Conservation (phyloP, 31 red algal genomes). For the Porphyra umbilicalis region DNA sequence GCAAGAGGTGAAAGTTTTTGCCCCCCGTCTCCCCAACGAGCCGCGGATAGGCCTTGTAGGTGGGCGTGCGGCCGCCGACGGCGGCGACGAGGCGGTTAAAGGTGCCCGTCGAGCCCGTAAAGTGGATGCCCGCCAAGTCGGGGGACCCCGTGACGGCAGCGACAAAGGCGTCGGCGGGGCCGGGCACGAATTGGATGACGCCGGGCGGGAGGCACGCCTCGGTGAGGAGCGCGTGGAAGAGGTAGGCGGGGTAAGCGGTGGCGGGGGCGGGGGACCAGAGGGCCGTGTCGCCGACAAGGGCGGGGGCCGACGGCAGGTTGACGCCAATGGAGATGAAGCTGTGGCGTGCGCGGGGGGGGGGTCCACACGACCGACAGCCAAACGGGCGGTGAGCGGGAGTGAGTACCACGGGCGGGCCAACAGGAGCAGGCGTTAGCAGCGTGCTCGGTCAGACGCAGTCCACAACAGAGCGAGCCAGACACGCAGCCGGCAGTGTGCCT, state of each 20-base stretch:
- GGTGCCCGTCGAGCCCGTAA: slow-evolving; percentile 35
- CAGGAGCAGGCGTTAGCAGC: too few species aligned
- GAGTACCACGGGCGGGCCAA: not conserved
- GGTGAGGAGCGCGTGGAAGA: slow-evolving; percentile 28
- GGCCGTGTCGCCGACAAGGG: slow-evolving; percentile 51
- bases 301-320: slow-evolving; percentile 57
- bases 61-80: slow-evolving; percentile 10
- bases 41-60: slow-evolving; percentile 36
- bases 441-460: too few species aligned
- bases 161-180: slow-evolving; percentile 10
- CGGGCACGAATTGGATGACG: slow-evolving; percentile 60
- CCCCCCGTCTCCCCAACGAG: slow-evolving; percentile 66
- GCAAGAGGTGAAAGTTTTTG: slow-evolving; percentile 60
- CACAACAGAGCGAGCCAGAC: not conserved
- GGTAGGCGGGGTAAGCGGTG: slow-evolving; percentile 15
- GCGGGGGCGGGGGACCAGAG: slow-evolving; percentile 68
- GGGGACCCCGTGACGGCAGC: slow-evolving; percentile 5
- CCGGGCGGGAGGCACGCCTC: slow-evolving; percentile 67
- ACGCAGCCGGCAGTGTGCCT: not conserved
- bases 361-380: not conserved
- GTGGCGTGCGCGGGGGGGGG: not conserved
- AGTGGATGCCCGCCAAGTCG: slow-evolving; percentile 63
- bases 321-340: slow-evolving; percentile 58
- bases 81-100: slow-evolving; percentile 33
- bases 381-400: not conserved